Evolutionary conservation across 169 alveolate species (phyloP), one percentile per base, ranked within the genome.

Genomic region (Eimeria praecox): DNA sequence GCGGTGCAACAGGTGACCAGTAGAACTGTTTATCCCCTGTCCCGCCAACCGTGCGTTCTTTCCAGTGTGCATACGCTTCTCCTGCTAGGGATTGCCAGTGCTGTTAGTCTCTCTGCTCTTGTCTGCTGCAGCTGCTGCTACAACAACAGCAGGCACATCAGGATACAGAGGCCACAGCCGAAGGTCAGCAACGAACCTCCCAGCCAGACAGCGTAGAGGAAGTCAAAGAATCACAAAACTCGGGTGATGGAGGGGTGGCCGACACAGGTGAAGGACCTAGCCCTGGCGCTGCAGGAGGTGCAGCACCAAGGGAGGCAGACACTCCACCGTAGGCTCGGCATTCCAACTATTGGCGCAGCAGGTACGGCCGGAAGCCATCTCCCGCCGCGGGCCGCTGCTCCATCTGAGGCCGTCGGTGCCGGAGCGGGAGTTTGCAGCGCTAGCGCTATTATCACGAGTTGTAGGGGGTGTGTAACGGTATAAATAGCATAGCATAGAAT

Each of bases 1-100:
- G 93, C 93, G 80, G 82, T 87, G 93, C 93, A 87, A 46, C 93
- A 87, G 82, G 93, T 87, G 64, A 87, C 20, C 20, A 59, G 33
- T 16, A 52, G 54, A 33, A 54, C 9, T 49, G 24, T 77, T 56
- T 54, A 35, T 20, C 54, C 62, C 33, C 73, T 49, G 54, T 2
- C 27, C 46, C 44, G 33, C 22, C 38, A n/a, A n/a, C n/a, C n/a
- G n/a, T n/a, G n/a, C n/a, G 40, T 24, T n/a, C 69, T 44, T 80
- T 80, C 64, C 69, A 44, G 1, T 42, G 24, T 27, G 24, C 66
- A 12, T 30, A 27, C 64, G 12, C 9, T 80, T 24, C n/a, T 44
- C 33, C 33, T 4, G 3, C 0, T 73, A 73, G 83, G 33, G 54
- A 33, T 44, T 80, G 89, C 9, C n/a, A 49, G 89, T 80, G 89